Base-by-base conservation (phyloP, 345 rosid species). In the Raphanus raphanistrum region DNA sequence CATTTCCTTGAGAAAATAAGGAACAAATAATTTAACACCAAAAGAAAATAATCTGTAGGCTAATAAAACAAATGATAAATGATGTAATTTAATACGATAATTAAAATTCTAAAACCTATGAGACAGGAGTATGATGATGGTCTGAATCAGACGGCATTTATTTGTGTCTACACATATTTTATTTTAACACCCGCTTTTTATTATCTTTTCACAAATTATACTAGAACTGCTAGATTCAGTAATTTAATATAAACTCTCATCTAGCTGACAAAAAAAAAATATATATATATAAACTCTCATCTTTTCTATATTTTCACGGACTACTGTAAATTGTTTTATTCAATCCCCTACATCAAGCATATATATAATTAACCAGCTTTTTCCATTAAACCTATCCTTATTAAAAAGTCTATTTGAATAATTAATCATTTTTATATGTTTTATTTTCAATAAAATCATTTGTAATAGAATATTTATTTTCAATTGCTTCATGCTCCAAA, bases 81-180 rank as follows among this genome's bases (percentile, higher is more conserved):
- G 15, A 25, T 76, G 59, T 13, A 31, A 70, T 68, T 43, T 25
- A 3, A 28, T 28, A 28, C 21, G 32, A 66, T 17, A 3, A 76
- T 27, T 36, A 57, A 57, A 29, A 31, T n/a, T 45, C 12, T 32
- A 68, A 76, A 62, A 70, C 71, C 17, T 74, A 66, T 80, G 61
- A 80, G 82, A 36, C 71, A 65, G 66, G 41, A 57, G 5, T 60
- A 68, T 82, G 79, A 50, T 50, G 21, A 76, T 85, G 76, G 82
- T 83, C 86, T 82, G 92, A 72, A 50, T 87, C 78, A 72, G 90
- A 88, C 78, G 57, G 90, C 94, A 88, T 78, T 57, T 77, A 10
- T 67, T 62, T 82, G 86, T 85, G 58, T 72, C 16, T 45, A 38
- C 54, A 45, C 16, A 12, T 45, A 45, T 45, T 45, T 45, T 45